Evolutionary conservation across 345 rosid genomes (phyloP), one percentile per base, ranked within the genome.

Genomic region (Raphanus raphanistrum): DNA sequence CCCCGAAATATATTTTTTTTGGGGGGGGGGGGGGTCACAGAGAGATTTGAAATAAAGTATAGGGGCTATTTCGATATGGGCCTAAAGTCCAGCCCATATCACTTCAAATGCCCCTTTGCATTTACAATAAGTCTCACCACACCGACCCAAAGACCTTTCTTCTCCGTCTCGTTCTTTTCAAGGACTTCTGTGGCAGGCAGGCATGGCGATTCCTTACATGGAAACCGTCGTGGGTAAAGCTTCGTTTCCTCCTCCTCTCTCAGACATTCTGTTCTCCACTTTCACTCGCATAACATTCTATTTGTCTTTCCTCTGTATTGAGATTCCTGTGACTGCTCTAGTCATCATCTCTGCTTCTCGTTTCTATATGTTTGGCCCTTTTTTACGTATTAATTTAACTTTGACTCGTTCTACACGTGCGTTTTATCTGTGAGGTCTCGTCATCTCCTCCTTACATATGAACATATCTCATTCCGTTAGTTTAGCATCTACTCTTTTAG

Each of bases 171-270:
- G 33, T 72, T n/a, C n/a, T n/a, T n/a, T n/a, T n/a, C n/a, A n/a
- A n/a, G n/a, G n/a, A n/a, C n/a, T n/a, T n/a, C n/a, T n/a, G n/a
- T n/a, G n/a, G n/a, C n/a, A n/a, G n/a, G n/a, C n/a, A n/a, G n/a
- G n/a, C 84, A 94, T 94, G 97, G 91, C 79, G 84, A 88, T 94
- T 74, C 94, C 94, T 11, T 94, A 81, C 87, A 90, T 94, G 97
- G 98, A 92, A 86, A 85, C 94, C 32, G 97, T 92, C 58, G 96
- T 90, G 17, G 87, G 97, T 94, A 85, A 85, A 36, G 84, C 73
- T 29, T 48, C 67, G 4, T 17, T 29, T 8, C 66, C 71, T 38
- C 58, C 28, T 25, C 31, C 31, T 28, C 31, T 28, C 3, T 3
- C 7, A 55, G 29, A 70, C 66, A 64, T 31, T 70, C 15, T 64